Evolutionary conservation across 345 rosid species (phyloP).

Genomic region (Salix purpurea): DNA sequence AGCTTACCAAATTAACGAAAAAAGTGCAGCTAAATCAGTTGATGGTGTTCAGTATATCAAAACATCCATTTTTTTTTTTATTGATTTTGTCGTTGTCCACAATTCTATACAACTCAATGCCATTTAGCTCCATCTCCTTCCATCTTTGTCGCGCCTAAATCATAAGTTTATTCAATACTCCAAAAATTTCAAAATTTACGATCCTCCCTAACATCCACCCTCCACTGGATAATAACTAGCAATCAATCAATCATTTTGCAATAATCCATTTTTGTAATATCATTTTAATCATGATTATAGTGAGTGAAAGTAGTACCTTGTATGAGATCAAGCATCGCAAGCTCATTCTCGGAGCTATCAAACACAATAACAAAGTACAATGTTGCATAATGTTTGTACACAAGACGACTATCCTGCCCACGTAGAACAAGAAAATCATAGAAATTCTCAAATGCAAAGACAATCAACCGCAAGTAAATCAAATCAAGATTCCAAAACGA

Average conservation of each 20-base stretch:
- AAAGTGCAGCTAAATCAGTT: neutral
- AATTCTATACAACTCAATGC: neutral
- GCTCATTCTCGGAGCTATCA: constrained; percentile 89
- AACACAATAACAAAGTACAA: constrained; percentile 78
- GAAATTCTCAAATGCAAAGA: neutral
- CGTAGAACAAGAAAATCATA: neutral
- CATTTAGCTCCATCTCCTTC: neutral
- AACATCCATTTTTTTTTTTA: neutral
- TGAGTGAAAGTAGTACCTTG: constrained; percentile 52
- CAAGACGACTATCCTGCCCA: constrained; percentile 73
- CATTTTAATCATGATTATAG: neutral
- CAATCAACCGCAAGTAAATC: neutral
- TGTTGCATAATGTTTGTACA: constrained; percentile 88
- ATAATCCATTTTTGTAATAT: neutral
- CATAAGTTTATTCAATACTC: neutral
- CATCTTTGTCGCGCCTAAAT: neutral
- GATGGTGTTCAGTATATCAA: neutral
- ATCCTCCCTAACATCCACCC: neutral
- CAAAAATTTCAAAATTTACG: neutral
- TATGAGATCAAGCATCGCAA: constrained; percentile 92
- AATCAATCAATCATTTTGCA: neutral
- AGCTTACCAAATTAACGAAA: neutral
- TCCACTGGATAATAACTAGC: neutral
- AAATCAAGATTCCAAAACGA: neutral
- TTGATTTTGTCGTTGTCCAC: too few species aligned